Conservation (phyloP, 23 red algal species). For the Gracilaria vermiculophylla region DNA sequence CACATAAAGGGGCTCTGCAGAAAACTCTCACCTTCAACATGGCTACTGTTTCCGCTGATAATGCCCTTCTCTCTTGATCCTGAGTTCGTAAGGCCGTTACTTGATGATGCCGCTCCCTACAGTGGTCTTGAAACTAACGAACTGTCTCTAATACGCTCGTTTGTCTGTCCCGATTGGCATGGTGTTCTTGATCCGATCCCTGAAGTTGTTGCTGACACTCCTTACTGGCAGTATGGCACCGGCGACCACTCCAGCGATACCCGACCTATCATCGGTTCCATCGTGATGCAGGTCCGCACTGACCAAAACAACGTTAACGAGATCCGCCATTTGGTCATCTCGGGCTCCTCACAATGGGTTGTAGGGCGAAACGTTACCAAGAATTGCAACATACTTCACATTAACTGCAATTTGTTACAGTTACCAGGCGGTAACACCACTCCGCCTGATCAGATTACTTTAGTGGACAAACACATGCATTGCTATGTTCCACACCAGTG, state of each 20-base stretch:
- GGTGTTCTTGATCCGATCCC: not conserved
- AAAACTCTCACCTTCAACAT: not conserved
- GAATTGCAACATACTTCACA: not conserved
- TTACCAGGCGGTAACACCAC: not conserved
- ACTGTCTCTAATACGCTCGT: not conserved
- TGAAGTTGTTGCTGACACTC: not conserved
- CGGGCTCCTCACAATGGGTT: slow-evolving; percentile 3
- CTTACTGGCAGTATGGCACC: slow-evolving; percentile 8
- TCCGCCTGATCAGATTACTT: not conserved
- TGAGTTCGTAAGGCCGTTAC: not conserved
- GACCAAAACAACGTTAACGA: not conserved
- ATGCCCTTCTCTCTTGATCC: not conserved
- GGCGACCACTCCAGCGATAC: not conserved
- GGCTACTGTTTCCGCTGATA: not conserved
- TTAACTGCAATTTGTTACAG: not conserved
- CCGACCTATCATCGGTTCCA: not conserved
- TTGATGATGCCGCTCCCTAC: slow-evolving; percentile 18
- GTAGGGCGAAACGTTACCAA: not conserved
- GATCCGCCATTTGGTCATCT: not conserved
- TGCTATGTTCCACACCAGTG: not conserved
- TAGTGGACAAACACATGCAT: not conserved
- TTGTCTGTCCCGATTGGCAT: not conserved
- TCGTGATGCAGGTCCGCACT: not conserved
- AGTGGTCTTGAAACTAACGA: not conserved
- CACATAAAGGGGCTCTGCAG: not conserved